Evolutionary conservation across 2,329 filamentous ascomycete genomes (phyloP).

Genomic region (Trichothecium sympodiale): DNA sequence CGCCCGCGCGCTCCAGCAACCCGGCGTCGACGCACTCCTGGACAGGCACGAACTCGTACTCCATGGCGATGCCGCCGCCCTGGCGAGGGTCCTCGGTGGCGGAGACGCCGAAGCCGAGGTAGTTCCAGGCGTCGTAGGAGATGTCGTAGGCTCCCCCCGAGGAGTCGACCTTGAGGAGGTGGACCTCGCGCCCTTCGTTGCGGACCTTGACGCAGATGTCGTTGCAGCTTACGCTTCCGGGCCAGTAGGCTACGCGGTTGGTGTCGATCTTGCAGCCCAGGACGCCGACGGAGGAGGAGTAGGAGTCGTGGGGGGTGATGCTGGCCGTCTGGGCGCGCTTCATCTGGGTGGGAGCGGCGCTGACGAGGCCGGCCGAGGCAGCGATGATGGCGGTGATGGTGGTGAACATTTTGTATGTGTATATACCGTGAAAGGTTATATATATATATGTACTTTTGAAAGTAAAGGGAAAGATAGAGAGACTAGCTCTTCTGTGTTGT

Average conservation of each 20-base stretch:
- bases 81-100: conserved; percentile 32
- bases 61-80: conserved; percentile 40
- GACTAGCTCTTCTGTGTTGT: no score
- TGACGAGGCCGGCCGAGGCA: conserved; percentile 11
- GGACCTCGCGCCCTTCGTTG: conserved; percentile 34
- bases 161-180: conserved; percentile 47
- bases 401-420: conserved; percentile 14
- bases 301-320: conserved; percentile 44
- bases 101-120: conserved; percentile 37
- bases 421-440: no score
- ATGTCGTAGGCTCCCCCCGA: conserved; percentile 47
- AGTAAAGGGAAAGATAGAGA: no score
- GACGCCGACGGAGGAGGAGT: conserved; percentile 45
- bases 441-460: no score
- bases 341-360: conserved; percentile 10
- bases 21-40: conserved; percentile 30
- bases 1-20: conserved; percentile 34
- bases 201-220: conserved; percentile 45
- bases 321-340: conserved; percentile 5
- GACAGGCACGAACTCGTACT: conserved; percentile 35
- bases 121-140: conserved; percentile 52
- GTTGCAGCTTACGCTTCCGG: conserved; percentile 38
- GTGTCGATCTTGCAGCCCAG: conserved; percentile 50
- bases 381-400: conserved; percentile 11
- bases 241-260: conserved; percentile 52